Evolutionary conservation across 495 filamentous ascomycete genomes (phyloP).

Genomic region (Bacidia rubella): DNA sequence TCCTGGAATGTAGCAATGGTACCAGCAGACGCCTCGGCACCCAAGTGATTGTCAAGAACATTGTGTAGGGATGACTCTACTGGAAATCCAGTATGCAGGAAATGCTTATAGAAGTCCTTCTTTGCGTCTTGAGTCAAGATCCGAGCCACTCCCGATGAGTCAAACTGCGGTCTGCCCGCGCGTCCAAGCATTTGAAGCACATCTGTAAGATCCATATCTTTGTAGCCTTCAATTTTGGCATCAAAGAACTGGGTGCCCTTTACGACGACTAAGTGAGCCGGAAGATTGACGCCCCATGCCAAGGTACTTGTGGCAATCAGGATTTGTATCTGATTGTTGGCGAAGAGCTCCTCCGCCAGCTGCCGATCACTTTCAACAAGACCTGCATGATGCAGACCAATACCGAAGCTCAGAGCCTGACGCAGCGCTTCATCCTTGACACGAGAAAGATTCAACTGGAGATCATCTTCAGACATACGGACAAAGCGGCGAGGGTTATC

Average conservation of each 20-base stretch:
- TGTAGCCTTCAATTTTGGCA: slow-evolving; percentile 93
- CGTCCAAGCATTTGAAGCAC: slow-evolving; percentile 97
- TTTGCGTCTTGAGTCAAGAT: slow-evolving; percentile 97
- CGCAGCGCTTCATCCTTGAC: slow-evolving; percentile 87
- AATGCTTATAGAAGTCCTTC: slow-evolving; percentile 99
- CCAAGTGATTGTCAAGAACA: slow-evolving; percentile 91
- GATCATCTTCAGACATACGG: slow-evolving; percentile 85
- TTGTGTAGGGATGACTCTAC: slow-evolving; percentile 95
- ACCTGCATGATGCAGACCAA: slow-evolving; percentile 94
- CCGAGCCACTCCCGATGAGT: slow-evolving; percentile 83
- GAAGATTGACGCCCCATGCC: slow-evolving; percentile 97
- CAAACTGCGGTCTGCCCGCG: slow-evolving; percentile 92
- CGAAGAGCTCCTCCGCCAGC: slow-evolving; percentile 83
- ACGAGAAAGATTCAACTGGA: slow-evolving; percentile 64
- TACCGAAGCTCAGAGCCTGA: slow-evolving; percentile 89
- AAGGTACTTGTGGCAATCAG: slow-evolving; percentile 93
- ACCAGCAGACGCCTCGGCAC: slow-evolving; percentile 85
- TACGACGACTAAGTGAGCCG: slow-evolving; percentile 91
- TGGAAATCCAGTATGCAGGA: slow-evolving; percentile 93
- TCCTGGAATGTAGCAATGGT: slow-evolving; percentile 92
- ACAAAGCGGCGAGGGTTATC: slow-evolving; percentile 91
- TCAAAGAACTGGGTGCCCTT: slow-evolving; percentile 99
- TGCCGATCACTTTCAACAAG: slow-evolving; percentile 87
- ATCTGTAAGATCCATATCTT: slow-evolving; percentile 98
- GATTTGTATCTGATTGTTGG: slow-evolving; percentile 96